These are phyloP conservation scores for Boletus rubescentipes DNA, from an alignment of 768 basidiomycete species.

Conservation along the genomic window DNA sequence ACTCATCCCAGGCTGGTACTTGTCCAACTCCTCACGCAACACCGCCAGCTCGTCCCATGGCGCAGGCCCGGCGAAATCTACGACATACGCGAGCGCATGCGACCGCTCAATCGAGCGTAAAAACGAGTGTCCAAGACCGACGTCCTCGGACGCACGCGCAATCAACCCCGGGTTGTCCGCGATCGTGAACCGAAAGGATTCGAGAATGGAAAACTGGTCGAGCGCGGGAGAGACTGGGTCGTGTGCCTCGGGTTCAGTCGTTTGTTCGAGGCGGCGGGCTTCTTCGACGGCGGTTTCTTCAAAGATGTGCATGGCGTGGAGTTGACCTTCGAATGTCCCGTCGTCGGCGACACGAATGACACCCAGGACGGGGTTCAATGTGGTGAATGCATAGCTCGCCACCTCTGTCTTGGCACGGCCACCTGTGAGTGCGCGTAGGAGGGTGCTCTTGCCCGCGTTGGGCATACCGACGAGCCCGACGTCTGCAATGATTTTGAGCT, in stretches of 20 bases:
- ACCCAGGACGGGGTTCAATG: slow-evolving; percentile 90
- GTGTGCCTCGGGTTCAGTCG: slow-evolving; percentile 8
- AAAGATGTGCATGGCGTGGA: slow-evolving; percentile 49
- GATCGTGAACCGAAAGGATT: slow-evolving; percentile 88
- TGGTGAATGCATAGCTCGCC: slow-evolving; percentile 92
- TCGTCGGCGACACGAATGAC: slow-evolving; percentile 83
- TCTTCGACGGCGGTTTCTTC: slow-evolving; percentile 68
- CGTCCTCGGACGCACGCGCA: slow-evolving; percentile 77
- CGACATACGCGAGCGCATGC: slow-evolving; percentile 85
- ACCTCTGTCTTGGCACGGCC: slow-evolving; percentile 82
- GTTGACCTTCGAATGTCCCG: slow-evolving; percentile 67
- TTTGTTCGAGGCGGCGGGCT: slow-evolving; percentile 38
- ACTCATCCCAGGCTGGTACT: slow-evolving; percentile 78
- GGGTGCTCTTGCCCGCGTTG: slow-evolving; percentile 91
- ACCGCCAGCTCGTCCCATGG: slow-evolving; percentile 78
- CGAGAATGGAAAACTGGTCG: slow-evolving; percentile 57
- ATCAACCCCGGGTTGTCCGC: slow-evolving; percentile 97
- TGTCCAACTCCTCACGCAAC: slow-evolving; percentile 80
- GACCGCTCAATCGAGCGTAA: slow-evolving; percentile 91
- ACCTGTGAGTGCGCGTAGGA: slow-evolving; percentile 86
- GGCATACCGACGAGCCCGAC: slow-evolving; percentile 96
- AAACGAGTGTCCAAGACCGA: slow-evolving; percentile 93
- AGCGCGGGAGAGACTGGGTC: slow-evolving; percentile 5
- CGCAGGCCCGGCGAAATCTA: slow-evolving; percentile 73
- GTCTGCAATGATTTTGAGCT: slow-evolving; percentile 92